A percentile compares a stretch with the other conserved stretches of the same genome.
phyloP scores from a whole-genome alignment of 352 stramenopile genomes.

The Globisporangium heterothallicum region DNA sequence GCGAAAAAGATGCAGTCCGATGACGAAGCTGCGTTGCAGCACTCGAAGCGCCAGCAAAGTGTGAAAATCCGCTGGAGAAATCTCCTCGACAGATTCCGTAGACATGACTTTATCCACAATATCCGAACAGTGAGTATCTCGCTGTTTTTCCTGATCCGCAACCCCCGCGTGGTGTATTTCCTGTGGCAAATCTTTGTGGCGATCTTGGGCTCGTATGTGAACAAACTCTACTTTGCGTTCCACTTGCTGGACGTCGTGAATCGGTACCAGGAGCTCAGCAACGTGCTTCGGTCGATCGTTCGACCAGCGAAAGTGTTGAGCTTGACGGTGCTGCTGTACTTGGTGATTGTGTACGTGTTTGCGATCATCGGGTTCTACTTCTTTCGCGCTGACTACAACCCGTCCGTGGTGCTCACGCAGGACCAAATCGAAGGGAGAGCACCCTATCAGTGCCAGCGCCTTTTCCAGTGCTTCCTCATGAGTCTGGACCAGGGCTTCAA shows the following conservation, averaged over 20 bases:
- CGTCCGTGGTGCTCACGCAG: conserved; percentile 18
- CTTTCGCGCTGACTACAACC: conserved; percentile 63
- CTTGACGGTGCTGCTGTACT: conserved; percentile 57
- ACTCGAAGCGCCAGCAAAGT: not conserved
- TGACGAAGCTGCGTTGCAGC: not conserved
- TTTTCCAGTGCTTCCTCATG: conserved; percentile 74
- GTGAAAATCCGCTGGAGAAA: not conserved
- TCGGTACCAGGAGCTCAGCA: conserved; percentile 68
- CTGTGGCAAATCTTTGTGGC: conserved; percentile 52
- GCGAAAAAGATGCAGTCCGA: not conserved
- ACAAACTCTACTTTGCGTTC: conserved; percentile 77
- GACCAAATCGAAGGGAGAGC: conserved; percentile 26
- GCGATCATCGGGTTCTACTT: conserved; percentile 66
- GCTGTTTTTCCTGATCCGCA: conserved; percentile 44
- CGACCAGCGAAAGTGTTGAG: conserved; percentile 49
- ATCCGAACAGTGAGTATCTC: conserved; percentile 34
- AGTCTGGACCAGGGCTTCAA: conserved; percentile 72
- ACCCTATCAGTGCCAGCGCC: conserved; percentile 54
- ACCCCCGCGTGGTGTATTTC: conserved; percentile 52
- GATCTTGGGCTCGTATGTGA: conserved; percentile 54
- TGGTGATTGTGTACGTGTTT: conserved; percentile 75
- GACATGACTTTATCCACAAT: not conserved
- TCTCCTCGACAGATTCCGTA: not conserved
- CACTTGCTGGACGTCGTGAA: conserved; percentile 74
- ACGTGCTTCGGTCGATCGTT: conserved; percentile 62